These are phyloP conservation scores for Fusarium cyanostomum DNA, from an alignment of 2,329 filamentous ascomycete species.

Conservation along the genomic window DNA sequence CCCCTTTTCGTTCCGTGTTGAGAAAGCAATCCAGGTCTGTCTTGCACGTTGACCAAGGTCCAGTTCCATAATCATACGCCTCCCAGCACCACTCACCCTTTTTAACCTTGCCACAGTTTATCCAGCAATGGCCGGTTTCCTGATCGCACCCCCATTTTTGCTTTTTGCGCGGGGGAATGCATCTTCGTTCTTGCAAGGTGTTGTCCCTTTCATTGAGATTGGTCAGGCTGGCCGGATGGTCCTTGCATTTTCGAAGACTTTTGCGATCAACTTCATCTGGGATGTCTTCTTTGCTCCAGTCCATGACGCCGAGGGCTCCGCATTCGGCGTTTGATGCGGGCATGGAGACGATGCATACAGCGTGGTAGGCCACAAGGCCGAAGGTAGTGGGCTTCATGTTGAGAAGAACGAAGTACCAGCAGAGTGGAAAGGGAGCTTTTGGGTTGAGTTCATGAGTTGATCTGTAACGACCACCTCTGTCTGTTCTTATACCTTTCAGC, in stretches of 20 bases:
- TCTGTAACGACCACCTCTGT: too few relatives aligned
- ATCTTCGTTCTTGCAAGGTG: not conserved
- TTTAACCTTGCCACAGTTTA: not conserved
- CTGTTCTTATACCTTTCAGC: too few relatives aligned
- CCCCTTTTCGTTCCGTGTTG: not conserved
- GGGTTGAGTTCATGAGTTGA: too few relatives aligned
- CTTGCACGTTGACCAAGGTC: conserved; percentile 1
- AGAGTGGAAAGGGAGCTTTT: too few relatives aligned
- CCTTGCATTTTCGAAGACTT: conserved; percentile 4
- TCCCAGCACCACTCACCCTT: conserved; percentile 3
- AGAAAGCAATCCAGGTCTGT: not conserved
- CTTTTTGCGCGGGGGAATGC: not conserved
- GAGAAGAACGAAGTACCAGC: too few relatives aligned
- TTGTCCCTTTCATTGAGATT: not conserved
- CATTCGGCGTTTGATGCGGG: not conserved
- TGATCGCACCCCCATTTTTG: not conserved
- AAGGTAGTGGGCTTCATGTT: conserved; percentile 1
- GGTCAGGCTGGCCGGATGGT: not conserved
- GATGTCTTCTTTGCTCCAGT: conserved; percentile 1
- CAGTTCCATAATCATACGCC: not conserved
- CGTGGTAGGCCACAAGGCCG: not conserved
- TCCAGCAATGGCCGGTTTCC: not conserved
- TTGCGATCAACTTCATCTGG: not conserved
- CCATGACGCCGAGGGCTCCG: conserved; percentile 10
- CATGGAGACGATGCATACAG: not conserved